A percentile compares a stretch with the other conserved stretches of the same genome.
These are phyloP conservation scores for Venturia effusa DNA, from an alignment of 2,329 filamentous ascomycete genomes.

Conservation along the genomic window DNA sequence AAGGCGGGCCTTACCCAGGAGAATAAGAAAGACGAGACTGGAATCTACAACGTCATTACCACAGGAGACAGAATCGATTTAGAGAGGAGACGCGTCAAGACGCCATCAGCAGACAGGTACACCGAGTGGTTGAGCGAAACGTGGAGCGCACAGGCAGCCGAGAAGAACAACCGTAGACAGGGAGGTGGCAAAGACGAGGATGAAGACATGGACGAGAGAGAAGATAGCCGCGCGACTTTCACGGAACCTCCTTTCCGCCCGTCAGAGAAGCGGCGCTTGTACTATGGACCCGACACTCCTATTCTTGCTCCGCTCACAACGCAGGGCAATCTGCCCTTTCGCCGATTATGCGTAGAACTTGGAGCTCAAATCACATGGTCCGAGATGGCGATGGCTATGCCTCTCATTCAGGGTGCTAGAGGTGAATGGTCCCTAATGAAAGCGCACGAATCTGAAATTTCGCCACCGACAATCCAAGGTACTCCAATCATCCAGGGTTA, in stretches of 20 bases:
- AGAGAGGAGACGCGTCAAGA: slow-evolving; percentile 58
- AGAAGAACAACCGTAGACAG: slow-evolving; percentile 22
- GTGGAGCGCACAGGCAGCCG: slow-evolving; percentile 20
- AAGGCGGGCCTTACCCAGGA: slow-evolving; percentile 25
- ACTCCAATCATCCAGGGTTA: slow-evolving; percentile 60
- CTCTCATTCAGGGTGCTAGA: slow-evolving; percentile 79
- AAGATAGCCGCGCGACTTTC: slow-evolving; percentile 70
- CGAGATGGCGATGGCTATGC: slow-evolving; percentile 92
- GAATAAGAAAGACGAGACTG: slow-evolving; percentile 37
- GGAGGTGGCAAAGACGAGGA: slow-evolving; percentile 5
- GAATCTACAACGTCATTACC: slow-evolving; percentile 65
- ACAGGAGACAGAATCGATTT: slow-evolving; percentile 63
- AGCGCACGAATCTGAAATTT: slow-evolving; percentile 73
- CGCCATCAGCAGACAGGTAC: slow-evolving; percentile 65
- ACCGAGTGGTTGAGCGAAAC: slow-evolving; percentile 67
- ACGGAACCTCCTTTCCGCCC: slow-evolving; percentile 79
- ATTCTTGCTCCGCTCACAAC: slow-evolving; percentile 91
- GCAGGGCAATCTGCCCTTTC: slow-evolving; percentile 91
- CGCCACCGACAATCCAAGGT: slow-evolving; percentile 42
- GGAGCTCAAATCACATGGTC: slow-evolving; percentile 93
- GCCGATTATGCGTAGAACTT: slow-evolving; percentile 76
- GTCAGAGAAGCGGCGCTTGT: slow-evolving; percentile 86
- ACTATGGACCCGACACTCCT: slow-evolving; percentile 90
- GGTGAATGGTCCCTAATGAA: slow-evolving; percentile 93
- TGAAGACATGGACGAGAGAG: slow-evolving; percentile 27